Evolutionary conservation across 768 basidiomycete genomes (phyloP), one percentile per base, ranked within the genome.

Genomic region (Dentipellis sp.): DNA sequence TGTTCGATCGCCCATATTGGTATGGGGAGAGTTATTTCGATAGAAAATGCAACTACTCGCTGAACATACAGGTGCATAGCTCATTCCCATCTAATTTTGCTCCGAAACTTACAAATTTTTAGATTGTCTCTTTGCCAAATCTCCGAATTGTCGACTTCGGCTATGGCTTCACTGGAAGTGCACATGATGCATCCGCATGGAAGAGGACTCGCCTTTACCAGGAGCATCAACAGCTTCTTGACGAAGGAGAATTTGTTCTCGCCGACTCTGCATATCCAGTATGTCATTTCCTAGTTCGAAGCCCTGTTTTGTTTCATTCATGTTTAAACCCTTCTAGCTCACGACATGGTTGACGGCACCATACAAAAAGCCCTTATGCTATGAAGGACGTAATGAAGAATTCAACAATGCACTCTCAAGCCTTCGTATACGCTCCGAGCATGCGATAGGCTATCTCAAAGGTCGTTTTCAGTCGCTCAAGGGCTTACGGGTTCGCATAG

Each of bases 401-500:
- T 58, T 66, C 63, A 72, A 72, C 63, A 67, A 70, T 23, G 62
- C 69, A 60, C 63, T 75, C 29, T 74, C 71, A 5, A 67, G 58
- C 53, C 45, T 75, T 1, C 67, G 68, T 16, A 67, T 76, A 11
- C 57, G 58, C 0, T 74, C 72, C 5, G 73, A 75, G 53, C 74
- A 75, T 65, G 63, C 70, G 9, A 70, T 75, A 35, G 72, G 74
- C 0, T 72, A 56, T 42, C 62, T 75, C 17, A 76, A 76, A 56
- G 75, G 75, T 0, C 64, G 69, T 5, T 74, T 74, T 57, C 65
- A 66, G 11, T 73, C 68, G 0, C 59, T 74, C 0, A 67, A 67
- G 52, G 61, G 64, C 9, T 65, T 75, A 4, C 65, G 67, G 1
- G 19, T 67, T 6, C 21, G 59, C 7, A 72, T 74, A 56, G 51